phyloP scores from a whole-genome alignment of 78 protist genomes.

The Capsaspora owczarzaki region DNA sequence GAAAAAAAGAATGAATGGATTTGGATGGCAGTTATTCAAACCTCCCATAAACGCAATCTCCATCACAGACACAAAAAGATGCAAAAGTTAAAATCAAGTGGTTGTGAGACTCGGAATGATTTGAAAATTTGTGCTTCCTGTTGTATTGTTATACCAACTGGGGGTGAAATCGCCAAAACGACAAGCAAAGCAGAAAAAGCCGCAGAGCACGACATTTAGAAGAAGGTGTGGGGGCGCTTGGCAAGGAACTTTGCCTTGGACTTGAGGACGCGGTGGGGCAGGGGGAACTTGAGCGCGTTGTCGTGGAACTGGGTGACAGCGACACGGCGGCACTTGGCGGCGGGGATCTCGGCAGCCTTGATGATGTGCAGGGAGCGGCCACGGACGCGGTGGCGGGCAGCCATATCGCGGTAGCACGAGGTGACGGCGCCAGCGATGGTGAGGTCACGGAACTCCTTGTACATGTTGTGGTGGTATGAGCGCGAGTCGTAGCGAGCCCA shows the following conservation, averaged over 20 bases:
- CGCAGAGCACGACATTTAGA: not conserved
- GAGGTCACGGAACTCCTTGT: constrained; percentile 91
- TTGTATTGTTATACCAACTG: too few relatives aligned
- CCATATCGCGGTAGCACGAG: constrained; percentile 87
- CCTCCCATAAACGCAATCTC: too few relatives aligned
- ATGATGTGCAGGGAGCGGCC: constrained; percentile 83
- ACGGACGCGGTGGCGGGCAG: constrained; percentile 92
- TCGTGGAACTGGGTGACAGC: constrained; percentile 67
- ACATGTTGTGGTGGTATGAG: constrained; percentile 94
- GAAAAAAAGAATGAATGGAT: too few relatives aligned
- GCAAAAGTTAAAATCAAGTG: too few relatives aligned
- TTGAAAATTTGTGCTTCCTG: too few relatives aligned
- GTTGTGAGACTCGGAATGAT: too few relatives aligned
- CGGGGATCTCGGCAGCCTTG: constrained; percentile 56
- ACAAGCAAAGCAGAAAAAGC: too few relatives aligned
- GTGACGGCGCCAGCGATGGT: constrained; percentile 75
- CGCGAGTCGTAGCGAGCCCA: constrained; percentile 93
- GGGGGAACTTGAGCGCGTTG: constrained; percentile 66
- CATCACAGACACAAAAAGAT: too few relatives aligned
- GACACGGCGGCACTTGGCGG: constrained; percentile 47
- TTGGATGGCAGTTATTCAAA: too few relatives aligned
- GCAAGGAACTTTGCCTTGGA: constrained; percentile 10
- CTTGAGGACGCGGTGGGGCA: constrained; percentile 61
- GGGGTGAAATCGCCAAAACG: too few relatives aligned
- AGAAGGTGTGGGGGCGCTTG: constrained; percentile 38